Evolutionary conservation across 768 basidiomycete genomes (phyloP).

Genomic region (Hydnomerulius pinastri): DNA sequence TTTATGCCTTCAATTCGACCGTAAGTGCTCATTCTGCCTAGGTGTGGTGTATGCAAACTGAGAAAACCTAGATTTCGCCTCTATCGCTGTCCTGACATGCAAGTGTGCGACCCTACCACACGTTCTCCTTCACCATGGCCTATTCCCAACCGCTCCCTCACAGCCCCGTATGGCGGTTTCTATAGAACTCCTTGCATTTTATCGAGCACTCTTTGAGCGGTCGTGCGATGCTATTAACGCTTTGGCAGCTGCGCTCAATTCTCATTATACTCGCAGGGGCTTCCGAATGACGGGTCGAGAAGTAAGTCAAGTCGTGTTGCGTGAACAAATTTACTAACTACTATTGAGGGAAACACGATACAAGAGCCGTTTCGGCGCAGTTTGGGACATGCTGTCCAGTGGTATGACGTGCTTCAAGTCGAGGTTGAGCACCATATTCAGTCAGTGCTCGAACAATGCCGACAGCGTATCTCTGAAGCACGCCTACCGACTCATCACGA

Average conservation of each 20-base stretch:
- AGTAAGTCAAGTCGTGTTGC: constrained; percentile 17
- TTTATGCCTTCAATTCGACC: neutral
- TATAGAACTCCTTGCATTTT: constrained; percentile 35
- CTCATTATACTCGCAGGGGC: constrained; percentile 15
- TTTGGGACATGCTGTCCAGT: constrained; percentile 27
- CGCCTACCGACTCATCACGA: neutral
- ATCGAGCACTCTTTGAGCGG: constrained; percentile 34
- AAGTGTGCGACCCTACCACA: constrained; percentile 21
- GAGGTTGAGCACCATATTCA: constrained; percentile 18
- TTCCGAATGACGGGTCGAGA: constrained; percentile 1
- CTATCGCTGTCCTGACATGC: constrained; percentile 19
- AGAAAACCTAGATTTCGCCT: constrained; percentile 15
- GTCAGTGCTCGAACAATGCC: constrained; percentile 3
- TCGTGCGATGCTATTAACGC: constrained; percentile 33
- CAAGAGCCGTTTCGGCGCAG: constrained; percentile 35
- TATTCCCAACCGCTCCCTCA: constrained; percentile 35
- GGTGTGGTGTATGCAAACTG: neutral
- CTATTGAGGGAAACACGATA: constrained; percentile 21
- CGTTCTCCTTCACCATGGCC: constrained; percentile 29
- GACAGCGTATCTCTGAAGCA: neutral
- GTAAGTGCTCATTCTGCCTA: neutral
- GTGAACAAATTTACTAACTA: constrained; percentile 6
- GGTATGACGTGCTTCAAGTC: constrained; percentile 26
- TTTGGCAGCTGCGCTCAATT: neutral
- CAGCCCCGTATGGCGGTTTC: constrained; percentile 21